Evolutionary conservation across 352 stramenopile genomes (phyloP), one percentile per base, ranked within the genome.

Genomic region (Phytophthora pseudosyringae): DNA sequence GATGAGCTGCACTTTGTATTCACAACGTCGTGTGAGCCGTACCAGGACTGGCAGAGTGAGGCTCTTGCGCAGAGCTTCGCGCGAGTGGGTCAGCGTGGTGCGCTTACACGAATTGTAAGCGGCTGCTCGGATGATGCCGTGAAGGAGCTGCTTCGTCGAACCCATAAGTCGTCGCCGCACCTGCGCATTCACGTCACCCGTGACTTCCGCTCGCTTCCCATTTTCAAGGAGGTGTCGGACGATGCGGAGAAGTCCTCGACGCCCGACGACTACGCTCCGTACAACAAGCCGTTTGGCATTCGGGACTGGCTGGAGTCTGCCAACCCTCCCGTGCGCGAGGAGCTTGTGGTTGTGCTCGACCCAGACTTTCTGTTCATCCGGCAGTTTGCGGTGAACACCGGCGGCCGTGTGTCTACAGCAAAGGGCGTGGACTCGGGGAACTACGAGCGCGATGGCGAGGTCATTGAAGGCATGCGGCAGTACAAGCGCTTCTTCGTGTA

Each of bases 401-500:
- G 67, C 7, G 72, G 78, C 21, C 83, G 85, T 9, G 72, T 95
- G n/a, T 83, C 82, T 4, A 64, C 60, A 12, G 75, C 71, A 0
- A 81, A 76, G 12, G 68, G 69, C 26, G 83, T 87, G 11, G 69
- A 93, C 57, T 88, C 81, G 8, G 62, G 85, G 29, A 78, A 92
- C 53, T 80, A 90, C 54, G 59, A 79, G n/a, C 59, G 67, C 16
- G 67, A 91, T 41, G 56, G 62, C 0, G 83, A 94, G 49, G 79
- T 95, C 3, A 59, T 95, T 15, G 75, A 91, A 58, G 87, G 87
- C 4, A 75, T 93, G 41, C 80, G 81, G 11, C 81, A 92, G 57
- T 90, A 93, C 67, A 95, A 95, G 62, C 76, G 62, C 26, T 92
- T 94, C 52, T 91, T 89, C 51, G 84, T 95, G 56, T 93, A 93